These are phyloP conservation scores for Hydrangea macrophylla DNA, from an alignment of 148 eudicot species.

Conservation along the genomic window DNA sequence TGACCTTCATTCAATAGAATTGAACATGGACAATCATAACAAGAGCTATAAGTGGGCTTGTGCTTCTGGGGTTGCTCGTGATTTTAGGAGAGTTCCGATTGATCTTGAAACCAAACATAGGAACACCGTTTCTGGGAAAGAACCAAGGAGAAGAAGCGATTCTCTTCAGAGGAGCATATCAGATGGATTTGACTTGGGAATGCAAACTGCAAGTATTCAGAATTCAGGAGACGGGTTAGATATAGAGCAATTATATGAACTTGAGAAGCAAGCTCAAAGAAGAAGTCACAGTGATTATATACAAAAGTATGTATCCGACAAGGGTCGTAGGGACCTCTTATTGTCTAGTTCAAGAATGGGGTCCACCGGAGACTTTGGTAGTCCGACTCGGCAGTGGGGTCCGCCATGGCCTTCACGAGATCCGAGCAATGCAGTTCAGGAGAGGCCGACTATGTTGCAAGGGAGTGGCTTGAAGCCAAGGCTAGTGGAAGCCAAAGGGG, in stretches of 20 bases:
- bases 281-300: conserved; percentile 50
- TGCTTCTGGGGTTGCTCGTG: conserved; percentile 20
- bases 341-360: conserved; percentile 49
- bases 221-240: conserved; percentile 19
- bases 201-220: conserved; percentile 22
- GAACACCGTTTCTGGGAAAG: conserved; percentile 40
- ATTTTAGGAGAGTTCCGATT: conserved; percentile 25
- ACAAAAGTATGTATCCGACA: conserved; percentile 34
- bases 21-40: conserved; percentile 38
- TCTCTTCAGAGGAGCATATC: conserved; percentile 56
- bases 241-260: conserved; percentile 28
- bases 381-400: conserved; percentile 39
- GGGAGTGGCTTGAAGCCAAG: conserved; percentile 25
- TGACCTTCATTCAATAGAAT: conserved; percentile 68
- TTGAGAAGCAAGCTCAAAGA: conserved; percentile 42
- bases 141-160: conserved; percentile 54
- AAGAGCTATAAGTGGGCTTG: conserved; percentile 33
- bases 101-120: conserved; percentile 42
- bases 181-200: conserved; percentile 54
- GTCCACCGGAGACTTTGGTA: conserved; percentile 26
- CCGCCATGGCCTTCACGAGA: conserved; percentile 41
- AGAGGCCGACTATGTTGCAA: conserved; percentile 19
- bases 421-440: conserved; percentile 16
- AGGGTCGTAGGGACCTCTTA: conserved; percentile 43
- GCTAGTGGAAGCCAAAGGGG: conserved; percentile 21